Evolutionary conservation across 2,329 filamentous ascomycete species (phyloP).

Genomic region (Phyllosticta citrichinensis): DNA sequence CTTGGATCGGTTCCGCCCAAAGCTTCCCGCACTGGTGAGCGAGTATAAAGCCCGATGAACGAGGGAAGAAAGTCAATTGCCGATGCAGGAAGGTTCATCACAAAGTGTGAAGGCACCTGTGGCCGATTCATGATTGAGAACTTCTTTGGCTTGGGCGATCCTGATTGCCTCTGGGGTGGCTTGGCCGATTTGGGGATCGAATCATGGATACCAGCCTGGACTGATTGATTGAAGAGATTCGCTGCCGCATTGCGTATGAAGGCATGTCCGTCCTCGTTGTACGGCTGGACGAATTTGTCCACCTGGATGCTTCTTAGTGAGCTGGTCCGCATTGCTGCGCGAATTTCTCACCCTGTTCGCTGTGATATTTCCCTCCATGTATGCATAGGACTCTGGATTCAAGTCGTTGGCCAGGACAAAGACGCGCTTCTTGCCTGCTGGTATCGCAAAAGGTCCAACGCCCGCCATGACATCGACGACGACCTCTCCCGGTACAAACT

Average conservation of each 20-base stretch:
- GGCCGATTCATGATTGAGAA: conserved; percentile 44
- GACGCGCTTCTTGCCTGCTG: conserved; percentile 77
- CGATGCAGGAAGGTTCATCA: conserved; percentile 93
- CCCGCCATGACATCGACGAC: conserved; percentile 97
- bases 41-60: conserved; percentile 74
- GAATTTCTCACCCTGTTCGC: conserved; percentile 54
- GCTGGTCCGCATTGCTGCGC: neutral
- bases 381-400: conserved; percentile 77
- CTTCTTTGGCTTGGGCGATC: neutral
- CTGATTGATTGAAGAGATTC: conserved; percentile 27
- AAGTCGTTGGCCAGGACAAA: conserved; percentile 97
- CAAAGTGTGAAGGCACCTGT: conserved; percentile 76
- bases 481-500: conserved; percentile 74
- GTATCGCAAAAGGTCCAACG: conserved; percentile 88
- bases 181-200: neutral
- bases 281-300: conserved; percentile 57
- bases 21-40: conserved; percentile 17
- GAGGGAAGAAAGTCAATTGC: conserved; percentile 73
- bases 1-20: conserved; percentile 7
- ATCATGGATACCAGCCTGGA: conserved; percentile 3
- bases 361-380: conserved; percentile 57
- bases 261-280: conserved; percentile 68
- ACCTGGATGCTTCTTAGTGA: conserved; percentile 35
- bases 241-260: conserved; percentile 69
- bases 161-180: conserved; percentile 9